Percentiles rank a stretch among this genome's conserved stretches.
Conservation (phyloP, 768 basidiomycete genomes). For the Lactarius trivialis region DNA sequence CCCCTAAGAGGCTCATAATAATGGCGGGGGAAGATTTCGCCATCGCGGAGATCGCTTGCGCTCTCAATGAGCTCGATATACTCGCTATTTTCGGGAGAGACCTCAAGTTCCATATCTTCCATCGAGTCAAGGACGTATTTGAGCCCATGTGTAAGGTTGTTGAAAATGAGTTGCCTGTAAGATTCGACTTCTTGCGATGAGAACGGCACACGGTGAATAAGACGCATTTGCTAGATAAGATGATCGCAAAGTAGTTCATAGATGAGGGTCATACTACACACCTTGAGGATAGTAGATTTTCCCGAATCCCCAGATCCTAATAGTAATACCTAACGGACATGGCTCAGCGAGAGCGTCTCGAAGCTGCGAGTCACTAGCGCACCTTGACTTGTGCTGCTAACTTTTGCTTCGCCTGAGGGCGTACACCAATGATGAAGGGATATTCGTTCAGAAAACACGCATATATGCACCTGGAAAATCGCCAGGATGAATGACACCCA, state of each 20-base stretch:
- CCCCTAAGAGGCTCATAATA: constrained; percentile 61
- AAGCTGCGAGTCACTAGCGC: constrained; percentile 13
- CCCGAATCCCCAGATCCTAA: constrained; percentile 92
- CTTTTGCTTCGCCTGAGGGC: constrained; percentile 30
- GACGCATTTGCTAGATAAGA: constrained; percentile 79
- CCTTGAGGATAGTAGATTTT: constrained; percentile 89
- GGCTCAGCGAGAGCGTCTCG: background rate
- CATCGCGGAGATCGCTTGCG: constrained; percentile 67
- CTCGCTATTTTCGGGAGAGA: constrained; percentile 51
- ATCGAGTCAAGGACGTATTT: constrained; percentile 78
- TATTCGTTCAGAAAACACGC: background rate
- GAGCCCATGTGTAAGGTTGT: constrained; percentile 85
- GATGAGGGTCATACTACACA: constrained; percentile 25
- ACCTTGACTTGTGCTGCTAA: constrained; percentile 75
- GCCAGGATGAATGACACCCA: constrained; percentile 29
- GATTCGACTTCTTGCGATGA: constrained; percentile 75
- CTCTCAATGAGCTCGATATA: constrained; percentile 59
- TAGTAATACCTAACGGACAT: constrained; percentile 60
- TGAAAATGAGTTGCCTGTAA: constrained; percentile 88
- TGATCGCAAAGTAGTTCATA: background rate
- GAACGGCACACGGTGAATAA: constrained; percentile 88
- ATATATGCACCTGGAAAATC: constrained; percentile 13
- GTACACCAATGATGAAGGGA: background rate
- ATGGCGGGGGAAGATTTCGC: constrained; percentile 66
- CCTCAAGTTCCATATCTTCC: constrained; percentile 79